These are phyloP conservation scores for Penicillium alfredii DNA, from an alignment of 495 filamentous ascomycete genomes.

Conservation along the genomic window DNA sequence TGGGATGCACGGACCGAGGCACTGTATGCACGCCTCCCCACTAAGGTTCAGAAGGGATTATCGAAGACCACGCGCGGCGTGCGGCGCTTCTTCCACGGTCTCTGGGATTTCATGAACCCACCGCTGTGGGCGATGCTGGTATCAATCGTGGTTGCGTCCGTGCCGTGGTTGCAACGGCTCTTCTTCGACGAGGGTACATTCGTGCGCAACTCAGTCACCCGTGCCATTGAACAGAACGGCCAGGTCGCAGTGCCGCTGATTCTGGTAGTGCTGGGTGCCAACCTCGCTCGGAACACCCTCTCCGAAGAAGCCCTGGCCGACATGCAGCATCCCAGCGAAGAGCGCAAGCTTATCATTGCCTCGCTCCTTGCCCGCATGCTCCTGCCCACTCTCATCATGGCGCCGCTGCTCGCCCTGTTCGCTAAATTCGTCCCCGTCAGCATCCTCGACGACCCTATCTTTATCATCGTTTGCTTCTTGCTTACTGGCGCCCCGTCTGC, in stretches of 20 bases:
- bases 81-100: conserved; percentile 53
- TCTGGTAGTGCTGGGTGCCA: conserved; percentile 92
- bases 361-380: conserved; percentile 86
- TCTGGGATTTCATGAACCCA: conserved; percentile 96
- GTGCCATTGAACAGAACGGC: conserved; percentile 76
- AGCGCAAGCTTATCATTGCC: conserved; percentile 76
- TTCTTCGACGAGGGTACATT: conserved; percentile 92
- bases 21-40: conserved; percentile 49
- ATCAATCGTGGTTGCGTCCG: conserved; percentile 81
- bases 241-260: conserved; percentile 93
- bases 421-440: conserved; percentile 91
- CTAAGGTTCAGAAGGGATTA: conserved; percentile 49
- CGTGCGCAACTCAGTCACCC: conserved; percentile 85
- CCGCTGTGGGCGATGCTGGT: conserved; percentile 95
- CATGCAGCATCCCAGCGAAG: conserved; percentile 56
- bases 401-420: conserved; percentile 80
- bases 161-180: conserved; percentile 73
- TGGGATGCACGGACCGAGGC: conserved; percentile 21
- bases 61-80: conserved; percentile 33
- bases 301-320: conserved; percentile 50
- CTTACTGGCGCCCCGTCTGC: conserved; percentile 92
- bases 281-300: conserved; percentile 73
- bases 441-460: conserved; percentile 96
- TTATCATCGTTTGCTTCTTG: conserved; percentile 94
- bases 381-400: conserved; percentile 86